A percentile compares a stretch with the other conserved stretches of the same genome.
Conservation (phyloP, 2,329 filamentous ascomycete species). For the Colletotrichum theobromicola region DNA sequence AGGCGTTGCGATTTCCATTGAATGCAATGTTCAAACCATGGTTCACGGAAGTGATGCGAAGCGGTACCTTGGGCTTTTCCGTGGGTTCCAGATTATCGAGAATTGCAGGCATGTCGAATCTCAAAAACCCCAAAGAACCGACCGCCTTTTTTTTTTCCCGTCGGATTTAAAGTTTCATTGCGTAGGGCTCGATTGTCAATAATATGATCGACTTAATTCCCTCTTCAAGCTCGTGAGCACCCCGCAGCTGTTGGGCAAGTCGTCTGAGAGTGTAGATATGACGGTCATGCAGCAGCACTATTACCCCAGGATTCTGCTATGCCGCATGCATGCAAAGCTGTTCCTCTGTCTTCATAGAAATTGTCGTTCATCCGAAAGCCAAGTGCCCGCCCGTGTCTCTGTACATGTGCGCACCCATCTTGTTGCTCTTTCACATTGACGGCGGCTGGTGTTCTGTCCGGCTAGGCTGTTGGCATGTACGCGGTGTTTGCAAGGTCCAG, state of each 20-base stretch:
- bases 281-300: background rate
- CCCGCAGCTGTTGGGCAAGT: background rate
- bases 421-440: background rate
- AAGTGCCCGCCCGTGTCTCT: background rate
- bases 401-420: background rate
- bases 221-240: background rate
- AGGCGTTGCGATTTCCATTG: background rate
- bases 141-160: background rate
- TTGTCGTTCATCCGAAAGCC: background rate
- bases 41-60: background rate
- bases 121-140: background rate
- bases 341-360: background rate
- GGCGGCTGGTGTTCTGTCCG: background rate
- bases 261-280: background rate
- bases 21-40: background rate
- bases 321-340: background rate
- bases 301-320: background rate
- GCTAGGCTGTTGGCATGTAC: background rate
- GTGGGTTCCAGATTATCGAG: background rate
- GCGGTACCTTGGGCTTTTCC: background rate
- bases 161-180: background rate
- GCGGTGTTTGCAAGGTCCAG: background rate
- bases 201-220: conserved; percentile 4
- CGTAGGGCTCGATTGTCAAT: background rate
- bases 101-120: background rate